phyloP scores from a whole-genome alignment of 1,284 basidiomycete species.

The Leucoagaricus sp. region DNA sequence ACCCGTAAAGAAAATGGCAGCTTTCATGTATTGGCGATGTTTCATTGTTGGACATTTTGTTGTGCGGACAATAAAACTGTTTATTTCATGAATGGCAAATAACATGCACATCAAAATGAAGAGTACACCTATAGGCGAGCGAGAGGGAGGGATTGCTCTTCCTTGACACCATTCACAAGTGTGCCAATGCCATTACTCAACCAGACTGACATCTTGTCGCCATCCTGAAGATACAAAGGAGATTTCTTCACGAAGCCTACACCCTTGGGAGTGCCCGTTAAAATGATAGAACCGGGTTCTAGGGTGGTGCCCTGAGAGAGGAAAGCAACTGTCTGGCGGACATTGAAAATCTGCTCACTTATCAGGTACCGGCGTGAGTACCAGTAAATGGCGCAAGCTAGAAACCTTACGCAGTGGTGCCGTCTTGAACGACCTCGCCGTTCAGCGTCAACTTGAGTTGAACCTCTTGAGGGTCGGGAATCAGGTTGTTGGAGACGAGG shows the following conservation, averaged over 20 bases:
- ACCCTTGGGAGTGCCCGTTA: constrained; percentile 63
- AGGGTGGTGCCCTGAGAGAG: constrained; percentile 88
- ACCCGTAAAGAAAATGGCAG: too few species aligned
- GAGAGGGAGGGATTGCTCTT: constrained; percentile 48
- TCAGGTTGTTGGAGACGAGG: constrained; percentile 63
- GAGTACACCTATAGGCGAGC: constrained; percentile 40
- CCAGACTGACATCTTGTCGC: constrained; percentile 73
- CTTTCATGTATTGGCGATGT: too few species aligned
- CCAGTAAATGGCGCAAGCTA: constrained; percentile 19
- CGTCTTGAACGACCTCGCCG: constrained; percentile 69
- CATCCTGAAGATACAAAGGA: constrained; percentile 70
- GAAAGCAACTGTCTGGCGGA: constrained; percentile 73
- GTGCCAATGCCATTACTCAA: constrained; percentile 70
- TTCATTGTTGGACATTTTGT: too few species aligned
- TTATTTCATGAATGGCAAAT: neutral
- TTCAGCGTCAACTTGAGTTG: constrained; percentile 71
- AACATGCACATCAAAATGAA: neutral
- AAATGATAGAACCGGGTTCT: constrained; percentile 75
- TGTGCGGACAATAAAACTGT: neutral
- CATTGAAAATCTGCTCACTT: constrained; percentile 76
- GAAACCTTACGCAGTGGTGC: constrained; percentile 62
- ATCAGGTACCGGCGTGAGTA: constrained; percentile 14
- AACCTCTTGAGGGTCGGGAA: constrained; percentile 73
- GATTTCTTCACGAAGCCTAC: constrained; percentile 80
- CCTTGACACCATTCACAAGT: constrained; percentile 71